A percentile compares a stretch with the other conserved stretches of the same genome.
These are phyloP conservation scores for Alnus rubra DNA, from an alignment of 306 rosid species.

Conservation along the genomic window DNA sequence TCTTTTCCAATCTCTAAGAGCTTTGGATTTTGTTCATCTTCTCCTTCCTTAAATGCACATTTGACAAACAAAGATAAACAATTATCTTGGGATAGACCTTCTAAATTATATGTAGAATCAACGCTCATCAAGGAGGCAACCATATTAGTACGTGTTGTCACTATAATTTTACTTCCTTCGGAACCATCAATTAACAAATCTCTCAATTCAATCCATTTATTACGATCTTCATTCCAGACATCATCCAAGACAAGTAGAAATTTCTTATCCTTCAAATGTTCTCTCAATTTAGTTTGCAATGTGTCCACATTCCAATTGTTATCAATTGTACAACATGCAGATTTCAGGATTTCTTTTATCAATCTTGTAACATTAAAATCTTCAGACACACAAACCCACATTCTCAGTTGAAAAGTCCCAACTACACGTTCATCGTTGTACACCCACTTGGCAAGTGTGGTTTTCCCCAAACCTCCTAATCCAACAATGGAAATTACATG, in stretches of 20 bases:
- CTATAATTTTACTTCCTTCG: background rate
- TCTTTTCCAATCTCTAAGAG: slow-evolving; percentile 1
- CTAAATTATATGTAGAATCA: background rate
- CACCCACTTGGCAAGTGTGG: slow-evolving; percentile 9
- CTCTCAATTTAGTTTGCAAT: too few species aligned
- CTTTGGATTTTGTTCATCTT: slow-evolving; percentile 2
- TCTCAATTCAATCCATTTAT: background rate
- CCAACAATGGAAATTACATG: background rate
- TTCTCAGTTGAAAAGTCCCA: background rate
- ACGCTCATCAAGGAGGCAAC: background rate
- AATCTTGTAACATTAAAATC: background rate
- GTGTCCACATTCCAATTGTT: too few species aligned
- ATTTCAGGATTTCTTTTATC: too few species aligned
- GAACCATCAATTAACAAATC: background rate
- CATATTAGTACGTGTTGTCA: background rate
- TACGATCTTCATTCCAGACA: background rate
- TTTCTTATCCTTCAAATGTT: background rate
- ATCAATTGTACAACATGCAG: too few species aligned
- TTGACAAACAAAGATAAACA: slow-evolving; percentile 16
- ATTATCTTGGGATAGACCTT: background rate
- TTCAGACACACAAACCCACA: background rate
- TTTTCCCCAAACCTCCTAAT: slow-evolving; percentile 7
- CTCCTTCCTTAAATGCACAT: slow-evolving; percentile 23
- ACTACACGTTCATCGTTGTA: slow-evolving; percentile 19
- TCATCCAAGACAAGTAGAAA: background rate